Conservation (phyloP, 306 rosid genomes). For the Acacia confusa region DNA sequence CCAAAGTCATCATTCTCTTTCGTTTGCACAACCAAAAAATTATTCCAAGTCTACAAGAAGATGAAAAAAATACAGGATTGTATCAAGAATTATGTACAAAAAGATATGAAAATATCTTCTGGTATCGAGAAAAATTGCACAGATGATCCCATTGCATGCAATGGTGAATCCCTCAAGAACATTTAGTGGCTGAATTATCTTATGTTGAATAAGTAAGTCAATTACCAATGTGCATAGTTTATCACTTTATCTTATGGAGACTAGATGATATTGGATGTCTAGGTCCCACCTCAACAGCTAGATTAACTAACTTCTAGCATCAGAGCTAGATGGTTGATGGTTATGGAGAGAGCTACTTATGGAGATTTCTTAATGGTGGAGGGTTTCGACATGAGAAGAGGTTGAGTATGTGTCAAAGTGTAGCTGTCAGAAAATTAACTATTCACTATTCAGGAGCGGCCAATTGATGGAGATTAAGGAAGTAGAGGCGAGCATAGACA, state of each 20-base stretch:
- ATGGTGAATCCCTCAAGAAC: slow-evolving; percentile 12
- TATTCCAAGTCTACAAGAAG: no score
- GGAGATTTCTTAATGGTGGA: neutral
- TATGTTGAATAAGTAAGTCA: neutral
- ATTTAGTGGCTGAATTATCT: slow-evolving; percentile 18
- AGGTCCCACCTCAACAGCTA: neutral
- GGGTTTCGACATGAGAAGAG: neutral
- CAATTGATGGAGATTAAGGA: neutral
- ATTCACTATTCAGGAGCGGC: no score
- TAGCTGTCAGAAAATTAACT: no score
- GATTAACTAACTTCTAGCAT: neutral
- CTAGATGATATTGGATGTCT: neutral
- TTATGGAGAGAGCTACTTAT: neutral
- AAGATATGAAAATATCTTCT: no score
- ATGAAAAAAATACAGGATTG: no score
- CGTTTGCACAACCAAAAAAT: no score
- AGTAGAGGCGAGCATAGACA: neutral
- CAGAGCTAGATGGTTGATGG: neutral
- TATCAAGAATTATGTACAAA: no score
- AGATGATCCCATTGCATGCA: neutral
- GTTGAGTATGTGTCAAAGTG: no score
- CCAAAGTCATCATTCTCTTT: no score
- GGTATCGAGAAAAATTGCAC: no score
- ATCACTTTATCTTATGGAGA: neutral
- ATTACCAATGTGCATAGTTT: neutral